Conservation (phyloP, 257 asterid genomes). For the Solanum ahanhuiri region DNA sequence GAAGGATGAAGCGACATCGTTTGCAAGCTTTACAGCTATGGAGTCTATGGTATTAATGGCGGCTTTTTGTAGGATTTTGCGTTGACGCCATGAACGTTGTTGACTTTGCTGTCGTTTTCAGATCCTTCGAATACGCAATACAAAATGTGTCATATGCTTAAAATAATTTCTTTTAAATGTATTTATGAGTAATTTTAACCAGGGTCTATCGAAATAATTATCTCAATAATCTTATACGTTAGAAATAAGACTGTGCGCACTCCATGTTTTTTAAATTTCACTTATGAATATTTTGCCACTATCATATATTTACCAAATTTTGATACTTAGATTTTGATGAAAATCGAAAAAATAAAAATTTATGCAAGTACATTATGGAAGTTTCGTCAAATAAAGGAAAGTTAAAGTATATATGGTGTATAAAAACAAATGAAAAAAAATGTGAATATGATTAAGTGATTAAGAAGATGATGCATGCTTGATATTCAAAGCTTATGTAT, state of each 20-base stretch:
- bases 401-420: no score
- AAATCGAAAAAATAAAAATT: background rate
- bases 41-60: background rate
- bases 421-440: no score
- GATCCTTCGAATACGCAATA: background rate
- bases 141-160: background rate
- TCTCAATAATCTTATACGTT: background rate
- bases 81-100: background rate
- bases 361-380: background rate
- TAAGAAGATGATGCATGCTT: background rate
- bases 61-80: background rate
- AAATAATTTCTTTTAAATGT: no score
- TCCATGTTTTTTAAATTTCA: no score
- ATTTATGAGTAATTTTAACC: background rate
- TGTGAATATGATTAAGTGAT: no score
- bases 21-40: background rate
- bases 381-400: no score
- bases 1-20: background rate
- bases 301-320: background rate
- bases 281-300: background rate
- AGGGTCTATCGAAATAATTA: no score
- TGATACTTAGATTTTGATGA: background rate
- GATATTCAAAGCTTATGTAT: background rate
- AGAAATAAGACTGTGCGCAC: no score
- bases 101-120: background rate